Evolutionary conservation across 73 alveolate genomes (phyloP), one percentile per base, ranked within the genome.

Genomic region (Effrenium voratum): DNA sequence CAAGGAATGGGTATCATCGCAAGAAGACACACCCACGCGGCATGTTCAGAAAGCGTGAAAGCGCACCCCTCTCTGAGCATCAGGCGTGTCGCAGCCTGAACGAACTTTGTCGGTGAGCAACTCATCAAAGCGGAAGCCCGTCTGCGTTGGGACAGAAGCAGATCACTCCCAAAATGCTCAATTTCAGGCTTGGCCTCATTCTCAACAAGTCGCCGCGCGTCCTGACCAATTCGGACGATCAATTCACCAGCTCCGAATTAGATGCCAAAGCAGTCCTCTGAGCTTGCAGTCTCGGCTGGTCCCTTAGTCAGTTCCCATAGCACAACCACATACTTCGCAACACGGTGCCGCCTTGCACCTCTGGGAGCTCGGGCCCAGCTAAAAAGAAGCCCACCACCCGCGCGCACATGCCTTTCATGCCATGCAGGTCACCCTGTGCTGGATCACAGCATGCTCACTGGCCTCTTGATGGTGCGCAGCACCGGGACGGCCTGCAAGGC

Each of bases 91-190:
- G 49, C 75, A 70, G 32, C 75, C 73, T 8, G 36, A 30, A 32
- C 92, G 92, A 40, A 81, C 13, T n/a, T 49, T 46, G 26, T 81
- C 75, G 16, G 92, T 81, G 32, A 36, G 46, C 49, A 30, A 47
- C 92, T 49, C 22, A 73, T 81, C 92, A 46, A 81, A 81, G 75
- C 63, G 46, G 92, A 81, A 81, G 73, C 92, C 92, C 38, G 92
- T 81, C 92, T 79, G 91, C n/a, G n/a, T n/a, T n/a, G n/a, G n/a
- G n/a, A n/a, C n/a, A n/a, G n/a, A n/a, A n/a, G n/a, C n/a, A n/a
- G n/a, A n/a, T n/a, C n/a, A n/a, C n/a, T n/a, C n/a, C n/a, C n/a
- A n/a, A n/a, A n/a, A n/a, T n/a, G n/a, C n/a, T n/a, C n/a, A n/a
- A n/a, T n/a, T n/a, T n/a, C 77, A 41, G 10, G 24, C 46, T 24